Evolutionary conservation across 805 yeast genomes (phyloP).

Genomic region (Candida rishiriensis): DNA sequence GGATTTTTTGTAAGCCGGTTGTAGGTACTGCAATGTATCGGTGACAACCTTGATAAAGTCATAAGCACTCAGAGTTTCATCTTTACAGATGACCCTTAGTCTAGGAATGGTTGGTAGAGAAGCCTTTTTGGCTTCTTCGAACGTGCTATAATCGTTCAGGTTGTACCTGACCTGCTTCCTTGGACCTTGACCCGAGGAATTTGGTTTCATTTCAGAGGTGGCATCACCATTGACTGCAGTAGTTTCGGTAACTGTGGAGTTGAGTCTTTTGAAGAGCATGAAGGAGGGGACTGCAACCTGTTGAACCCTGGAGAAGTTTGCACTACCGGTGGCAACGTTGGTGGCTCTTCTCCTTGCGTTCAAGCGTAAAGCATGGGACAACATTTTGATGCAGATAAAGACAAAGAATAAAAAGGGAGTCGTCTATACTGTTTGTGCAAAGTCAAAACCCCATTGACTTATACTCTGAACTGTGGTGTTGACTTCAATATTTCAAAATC

Average conservation of each 20-base stretch:
- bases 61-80: conserved; percentile 4
- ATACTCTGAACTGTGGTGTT: no score
- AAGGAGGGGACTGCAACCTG: no score
- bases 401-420: no score
- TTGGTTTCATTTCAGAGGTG: not conserved
- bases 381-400: no score
- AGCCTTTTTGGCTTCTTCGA: conserved; percentile 1
- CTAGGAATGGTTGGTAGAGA: conserved; percentile 1
- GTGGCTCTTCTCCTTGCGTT: no score
- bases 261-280: not conserved
- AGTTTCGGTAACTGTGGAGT: not conserved
- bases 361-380: no score
- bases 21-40: not conserved
- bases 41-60: conserved; percentile 3
- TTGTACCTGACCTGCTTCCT: not conserved
- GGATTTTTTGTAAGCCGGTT: conserved; percentile 1
- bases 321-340: no score
- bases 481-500: no score
- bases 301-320: no score
- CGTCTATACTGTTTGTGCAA: no score
- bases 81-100: conserved; percentile 1
- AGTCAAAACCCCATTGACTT: no score
- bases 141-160: not conserved
- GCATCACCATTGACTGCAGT: not conserved
- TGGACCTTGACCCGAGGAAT: no score